A percentile compares a stretch with the other conserved stretches of the same genome.
Evolutionary conservation across 768 basidiomycete genomes (phyloP).

Genomic region (Hemileccinum rubropunctum): DNA sequence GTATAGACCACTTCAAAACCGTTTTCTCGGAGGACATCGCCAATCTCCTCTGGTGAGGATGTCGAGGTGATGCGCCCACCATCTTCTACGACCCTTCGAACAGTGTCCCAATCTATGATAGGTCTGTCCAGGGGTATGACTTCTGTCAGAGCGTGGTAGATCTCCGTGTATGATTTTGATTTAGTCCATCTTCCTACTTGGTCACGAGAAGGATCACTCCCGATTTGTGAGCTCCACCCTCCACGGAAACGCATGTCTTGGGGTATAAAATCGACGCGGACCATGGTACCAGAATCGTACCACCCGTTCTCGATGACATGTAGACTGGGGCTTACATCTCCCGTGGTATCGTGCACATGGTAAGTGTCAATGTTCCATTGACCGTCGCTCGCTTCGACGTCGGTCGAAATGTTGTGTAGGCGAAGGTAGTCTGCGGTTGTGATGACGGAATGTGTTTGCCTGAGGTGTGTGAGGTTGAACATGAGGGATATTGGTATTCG

Average conservation of each 20-base stretch:
- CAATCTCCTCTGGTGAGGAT: constrained; percentile 29
- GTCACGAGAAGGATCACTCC: constrained; percentile 13
- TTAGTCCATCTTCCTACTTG: constrained; percentile 21
- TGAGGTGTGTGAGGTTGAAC: constrained; percentile 43
- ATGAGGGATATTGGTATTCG: constrained; percentile 36
- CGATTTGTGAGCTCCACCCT: constrained; percentile 19
- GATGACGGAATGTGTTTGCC: constrained; percentile 35
- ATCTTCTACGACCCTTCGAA: constrained; percentile 19
- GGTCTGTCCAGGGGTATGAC: constrained; percentile 10
- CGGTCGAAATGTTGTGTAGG: constrained; percentile 34
- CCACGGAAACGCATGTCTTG: constrained; percentile 32
- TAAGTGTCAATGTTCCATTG: constrained; percentile 37
- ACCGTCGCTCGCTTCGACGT: constrained; percentile 36
- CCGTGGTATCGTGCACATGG: constrained; percentile 22
- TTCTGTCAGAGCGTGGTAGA: constrained; percentile 18
- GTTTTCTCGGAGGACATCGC: constrained; percentile 32
- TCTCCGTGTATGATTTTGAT: constrained; percentile 10
- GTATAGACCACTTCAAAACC: constrained; percentile 44
- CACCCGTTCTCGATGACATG: constrained; percentile 36
- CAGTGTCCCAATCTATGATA: constrained; percentile 25
- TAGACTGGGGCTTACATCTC: constrained; percentile 21
- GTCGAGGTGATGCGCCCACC: constrained; percentile 18
- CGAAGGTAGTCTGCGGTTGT: constrained; percentile 42
- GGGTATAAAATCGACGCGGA: constrained; percentile 39
- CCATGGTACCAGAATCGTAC: constrained; percentile 35